Conservation (phyloP, 768 basidiomycete genomes). For the Amanita rubescens region DNA sequence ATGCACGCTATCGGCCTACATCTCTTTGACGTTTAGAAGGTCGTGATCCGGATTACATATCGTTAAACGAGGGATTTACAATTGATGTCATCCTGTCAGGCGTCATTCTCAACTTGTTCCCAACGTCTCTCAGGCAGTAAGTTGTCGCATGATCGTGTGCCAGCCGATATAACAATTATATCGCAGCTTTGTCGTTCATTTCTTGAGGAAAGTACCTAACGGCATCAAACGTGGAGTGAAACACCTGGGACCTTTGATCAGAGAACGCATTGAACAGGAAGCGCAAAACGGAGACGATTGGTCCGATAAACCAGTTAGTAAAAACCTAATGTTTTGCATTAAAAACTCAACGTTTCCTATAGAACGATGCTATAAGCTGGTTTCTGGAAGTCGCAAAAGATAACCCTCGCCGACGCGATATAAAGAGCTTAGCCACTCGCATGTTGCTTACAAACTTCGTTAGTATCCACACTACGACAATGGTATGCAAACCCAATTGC, state of each 20-base stretch:
- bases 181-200: constrained; percentile 11
- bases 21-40: constrained; percentile 9
- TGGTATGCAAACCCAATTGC: constrained; percentile 16
- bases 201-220: constrained; percentile 10
- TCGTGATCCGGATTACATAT: constrained; percentile 15
- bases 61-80: constrained; percentile 12
- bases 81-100: constrained; percentile 12
- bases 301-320: constrained; percentile 23
- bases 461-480: constrained; percentile 34
- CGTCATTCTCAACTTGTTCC: constrained; percentile 17
- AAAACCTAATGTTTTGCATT: not conserved
- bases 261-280: constrained; percentile 18
- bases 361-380: constrained; percentile 45
- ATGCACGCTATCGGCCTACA: not conserved
- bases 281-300: constrained; percentile 19
- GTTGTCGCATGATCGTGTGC: no score
- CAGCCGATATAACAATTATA: no score
- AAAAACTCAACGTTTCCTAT: not conserved
- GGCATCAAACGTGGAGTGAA: constrained; percentile 11
- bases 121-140: constrained; percentile 19
- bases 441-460: constrained; percentile 35
- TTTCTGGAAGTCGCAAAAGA: constrained; percentile 30
- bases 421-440: constrained; percentile 22
- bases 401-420: constrained; percentile 17
- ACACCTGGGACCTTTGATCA: constrained; percentile 21